Evolutionary conservation across 1,284 basidiomycete species (phyloP), one percentile per base, ranked within the genome.

Genomic region (Pisolithus thermaeus): DNA sequence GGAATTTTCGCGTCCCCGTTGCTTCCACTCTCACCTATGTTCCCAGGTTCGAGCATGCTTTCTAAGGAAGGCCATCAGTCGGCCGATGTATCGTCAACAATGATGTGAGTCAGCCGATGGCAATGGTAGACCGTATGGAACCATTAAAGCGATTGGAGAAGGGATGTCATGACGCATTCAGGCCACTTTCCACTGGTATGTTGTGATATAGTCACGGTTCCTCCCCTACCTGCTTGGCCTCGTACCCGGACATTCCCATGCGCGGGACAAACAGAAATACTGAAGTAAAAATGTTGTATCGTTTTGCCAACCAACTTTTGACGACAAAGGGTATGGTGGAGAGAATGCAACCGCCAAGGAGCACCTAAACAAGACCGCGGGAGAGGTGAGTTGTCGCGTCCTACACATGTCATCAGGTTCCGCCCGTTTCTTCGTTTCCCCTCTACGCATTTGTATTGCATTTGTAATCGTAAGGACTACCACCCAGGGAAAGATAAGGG

Each of bases 31-130:
- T 27, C 3, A 27, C 28, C 11, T 27, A 27, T 4, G 25, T 9
- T 30, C 7, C 28, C 28, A 28, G 9, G 28, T 28, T 28, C 28
- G 3, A 2, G 11, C 1, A 1, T 20, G 18, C 18, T 20, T 20
- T 20, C 18, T 20, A 20, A 20, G 18, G 18, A 20, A 20, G 25
- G 25, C 7, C 3, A 65, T 3, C 63, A 69, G 52, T 50, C 52
- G 58, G 60, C 36, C 68, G 67, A 37, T 66, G 73, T 97, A 58
- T 75, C 98, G 20, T 92, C 97, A 67, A 81, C 75, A 38, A 92
- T 98, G 87, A 92, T 96, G 1, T 25, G 94, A 79, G 81, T 16
- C 87, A 94, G 65, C 77, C 98, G 44, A 94, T 99, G 91, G 87
- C 18, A 20, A 20, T 20, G 18, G 18, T 20, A 1, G 18, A 1